These are phyloP conservation scores for Eragrostis tef DNA, from an alignment of 202 grass and related monocot species.

Conservation along the genomic window DNA sequence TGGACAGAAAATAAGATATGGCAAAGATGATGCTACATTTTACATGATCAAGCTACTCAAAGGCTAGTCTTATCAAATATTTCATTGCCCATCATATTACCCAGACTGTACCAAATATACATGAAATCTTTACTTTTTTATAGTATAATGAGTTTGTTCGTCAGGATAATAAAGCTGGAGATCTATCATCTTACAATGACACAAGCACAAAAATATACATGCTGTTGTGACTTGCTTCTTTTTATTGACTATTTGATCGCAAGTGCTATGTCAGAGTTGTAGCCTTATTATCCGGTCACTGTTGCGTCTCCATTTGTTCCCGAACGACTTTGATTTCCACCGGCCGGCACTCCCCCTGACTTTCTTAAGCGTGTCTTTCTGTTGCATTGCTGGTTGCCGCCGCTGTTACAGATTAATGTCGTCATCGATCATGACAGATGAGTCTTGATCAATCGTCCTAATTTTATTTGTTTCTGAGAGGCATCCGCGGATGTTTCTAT, in stretches of 20 bases:
- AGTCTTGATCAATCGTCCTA: not conserved
- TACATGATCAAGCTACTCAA: conserved; percentile 26
- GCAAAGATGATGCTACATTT: conserved; percentile 31
- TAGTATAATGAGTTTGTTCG: not conserved
- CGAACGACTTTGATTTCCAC: not conserved
- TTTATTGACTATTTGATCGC: not conserved
- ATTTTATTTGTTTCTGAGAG: not conserved
- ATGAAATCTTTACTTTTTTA: not conserved
- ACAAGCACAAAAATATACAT: too few species aligned
- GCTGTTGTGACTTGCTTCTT: not conserved
- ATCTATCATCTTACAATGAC: too few species aligned
- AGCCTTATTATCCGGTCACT: not conserved
- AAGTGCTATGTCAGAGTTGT: not conserved
- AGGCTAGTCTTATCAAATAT: conserved; percentile 25
- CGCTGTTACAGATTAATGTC: not conserved
- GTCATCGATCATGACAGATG: not conserved
- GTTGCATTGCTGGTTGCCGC: not conserved
- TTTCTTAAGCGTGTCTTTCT: conserved; percentile 10
- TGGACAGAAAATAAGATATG: conserved; percentile 55
- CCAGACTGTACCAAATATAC: not conserved
- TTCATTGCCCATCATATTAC: not conserved
- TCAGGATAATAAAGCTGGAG: too few species aligned
- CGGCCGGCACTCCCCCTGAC: not conserved
- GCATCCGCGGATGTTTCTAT: not conserved
- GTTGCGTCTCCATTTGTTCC: not conserved